Evolutionary conservation across 495 filamentous ascomycete genomes (phyloP), one percentile per base, ranked within the genome.

Genomic region (Jackrogersella multiformis): DNA sequence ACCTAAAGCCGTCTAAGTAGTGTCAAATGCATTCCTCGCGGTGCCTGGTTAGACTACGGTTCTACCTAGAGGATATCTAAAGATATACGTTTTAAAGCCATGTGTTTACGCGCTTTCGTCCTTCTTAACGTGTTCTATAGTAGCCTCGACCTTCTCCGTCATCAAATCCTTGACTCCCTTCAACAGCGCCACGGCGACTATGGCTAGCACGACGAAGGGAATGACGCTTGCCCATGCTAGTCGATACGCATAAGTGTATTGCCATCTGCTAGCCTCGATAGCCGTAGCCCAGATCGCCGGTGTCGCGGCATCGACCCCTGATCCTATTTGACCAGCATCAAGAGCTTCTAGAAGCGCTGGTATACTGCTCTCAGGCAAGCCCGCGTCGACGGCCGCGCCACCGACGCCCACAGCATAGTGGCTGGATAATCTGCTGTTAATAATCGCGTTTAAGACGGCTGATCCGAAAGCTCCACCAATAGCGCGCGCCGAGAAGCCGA

Each of bases 381-480:
- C 82, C 1, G 81, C 80, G 1, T 56, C 67, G 18, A 76, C 67
- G 0, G 80, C 82, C 1, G 81, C 78, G 2, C 35, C 61, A 0
- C 63, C 64, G 5, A 82, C 79, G 8, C 70, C 73, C 0, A 74
- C 65, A 4, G 72, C 79, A 49, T 81, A 82, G 49, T 77, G 68
- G 13, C 77, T 74, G 3, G 65, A 55, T 4, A 85, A 57, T 13
- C 81, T 78, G 48, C 78, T 75, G 60, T 85, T 84, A 56, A 84
- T 82, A 46, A 86, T 84, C 16, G 82, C 81, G 57, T 82, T 77
- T 5, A 86, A 73, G n/a, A 84, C 81, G 2, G 83, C 83, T 1
- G 80, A 83, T 0, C 82, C 83, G 54, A 85, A 85, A 0, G 84
- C 84, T 21, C 83, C 82, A 24, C 83, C 82, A 56, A 86, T 82